These are phyloP conservation scores for Vitis cinerea DNA, from an alignment of 164 flowering plant genomes.

Conservation along the genomic window DNA sequence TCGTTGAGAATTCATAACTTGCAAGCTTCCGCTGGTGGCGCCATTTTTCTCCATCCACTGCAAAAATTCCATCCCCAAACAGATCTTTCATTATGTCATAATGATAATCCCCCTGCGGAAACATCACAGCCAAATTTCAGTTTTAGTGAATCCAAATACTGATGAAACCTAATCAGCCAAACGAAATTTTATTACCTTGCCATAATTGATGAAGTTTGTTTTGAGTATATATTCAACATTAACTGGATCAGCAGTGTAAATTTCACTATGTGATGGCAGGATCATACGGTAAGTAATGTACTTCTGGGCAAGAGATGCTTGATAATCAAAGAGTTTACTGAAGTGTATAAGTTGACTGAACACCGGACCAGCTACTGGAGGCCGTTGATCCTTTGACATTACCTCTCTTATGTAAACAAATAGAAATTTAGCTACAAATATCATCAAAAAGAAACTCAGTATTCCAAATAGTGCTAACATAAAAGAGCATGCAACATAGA, in stretches of 20 bases:
- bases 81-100: constrained; percentile 36
- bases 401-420: constrained; percentile 6
- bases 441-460: not conserved
- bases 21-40: constrained; percentile 41
- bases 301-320: constrained; percentile 26
- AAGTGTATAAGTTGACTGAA: constrained; percentile 36
- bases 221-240: constrained; percentile 47
- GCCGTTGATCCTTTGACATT: constrained; percentile 10
- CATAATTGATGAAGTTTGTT: constrained; percentile 39
- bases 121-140: not conserved
- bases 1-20: constrained; percentile 48
- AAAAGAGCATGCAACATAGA: not conserved
- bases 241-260: constrained; percentile 38
- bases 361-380: constrained; percentile 37
- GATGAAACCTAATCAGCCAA: not conserved
- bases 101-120: constrained; percentile 31
- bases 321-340: constrained; percentile 33
- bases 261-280: constrained; percentile 26
- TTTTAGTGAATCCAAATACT: too few relatives aligned
- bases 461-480: constrained; percentile 1
- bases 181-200: constrained; percentile 21
- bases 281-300: constrained; percentile 32
- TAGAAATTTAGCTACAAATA: not conserved
- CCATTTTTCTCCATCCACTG: constrained; percentile 60
- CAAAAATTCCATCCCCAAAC: constrained; percentile 50